These are phyloP conservation scores for Lepidium didymum DNA, from an alignment of 345 rosid genomes.

Conservation along the genomic window DNA sequence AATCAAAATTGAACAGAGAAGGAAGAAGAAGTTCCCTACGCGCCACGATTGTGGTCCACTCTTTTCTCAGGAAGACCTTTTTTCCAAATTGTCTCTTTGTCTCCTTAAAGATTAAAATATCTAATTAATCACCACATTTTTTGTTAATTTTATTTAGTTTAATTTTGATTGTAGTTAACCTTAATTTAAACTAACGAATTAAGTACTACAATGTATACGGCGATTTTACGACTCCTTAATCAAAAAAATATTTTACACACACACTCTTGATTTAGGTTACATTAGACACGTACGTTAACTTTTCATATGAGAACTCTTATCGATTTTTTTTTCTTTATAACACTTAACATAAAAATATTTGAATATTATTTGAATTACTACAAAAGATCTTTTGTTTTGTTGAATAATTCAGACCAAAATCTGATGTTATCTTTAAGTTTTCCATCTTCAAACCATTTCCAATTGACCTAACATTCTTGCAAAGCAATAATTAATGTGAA, in stretches of 20 bases:
- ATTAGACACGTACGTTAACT: not conserved
- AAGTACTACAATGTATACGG: not conserved
- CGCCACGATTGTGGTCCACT: conserved; percentile 49
- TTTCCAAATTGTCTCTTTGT: conserved; percentile 8
- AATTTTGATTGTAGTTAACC: conserved; percentile 2
- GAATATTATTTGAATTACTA: not conserved
- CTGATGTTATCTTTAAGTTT: too few species aligned
- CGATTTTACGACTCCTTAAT: not conserved
- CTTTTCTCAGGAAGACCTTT: not conserved
- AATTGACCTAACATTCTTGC: too few species aligned
- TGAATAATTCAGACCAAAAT: not conserved
- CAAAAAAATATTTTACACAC: not conserved
- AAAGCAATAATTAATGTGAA: too few species aligned
- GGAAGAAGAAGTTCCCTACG: conserved; percentile 27
- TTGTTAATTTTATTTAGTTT: not conserved
- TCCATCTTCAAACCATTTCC: too few species aligned
- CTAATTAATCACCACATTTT: not conserved
- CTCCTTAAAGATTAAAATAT: not conserved
- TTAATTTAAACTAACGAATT: conserved; percentile 4
- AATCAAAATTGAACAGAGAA: conserved; percentile 24
- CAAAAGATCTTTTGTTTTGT: not conserved
- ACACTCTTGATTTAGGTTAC: not conserved
- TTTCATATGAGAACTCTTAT: not conserved
- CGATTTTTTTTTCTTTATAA: not conserved
- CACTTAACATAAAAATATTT: not conserved